These are phyloP conservation scores for Globisporangium polare DNA, from an alignment of 352 stramenopile genomes.

Conservation along the genomic window DNA sequence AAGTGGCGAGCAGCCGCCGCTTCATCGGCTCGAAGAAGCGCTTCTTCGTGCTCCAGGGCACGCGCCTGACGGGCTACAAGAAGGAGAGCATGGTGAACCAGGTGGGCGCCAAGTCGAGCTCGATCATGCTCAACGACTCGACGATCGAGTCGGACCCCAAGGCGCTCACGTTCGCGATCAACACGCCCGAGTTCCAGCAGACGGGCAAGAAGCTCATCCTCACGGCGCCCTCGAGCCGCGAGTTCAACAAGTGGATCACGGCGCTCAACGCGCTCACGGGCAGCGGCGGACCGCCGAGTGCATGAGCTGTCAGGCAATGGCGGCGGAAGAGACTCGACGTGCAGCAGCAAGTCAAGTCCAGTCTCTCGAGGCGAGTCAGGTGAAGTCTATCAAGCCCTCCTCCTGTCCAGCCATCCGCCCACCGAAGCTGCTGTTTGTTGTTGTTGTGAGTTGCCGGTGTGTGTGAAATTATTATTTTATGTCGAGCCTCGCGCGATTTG, in stretches of 20 bases:
- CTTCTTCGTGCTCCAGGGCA: constrained; percentile 74
- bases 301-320: constrained; percentile 23
- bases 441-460: constrained; percentile 5
- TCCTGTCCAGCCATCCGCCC: not conserved
- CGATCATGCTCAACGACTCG: constrained; percentile 56
- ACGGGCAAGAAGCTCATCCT: constrained; percentile 79
- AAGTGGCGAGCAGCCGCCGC: constrained; percentile 70
- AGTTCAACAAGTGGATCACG: constrained; percentile 85
- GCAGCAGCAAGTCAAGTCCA: not conserved
- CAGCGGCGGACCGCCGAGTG: constrained; percentile 29
- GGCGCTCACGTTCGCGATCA: constrained; percentile 70
- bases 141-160: constrained; percentile 70
- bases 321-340: not conserved
- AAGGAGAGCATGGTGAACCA: constrained; percentile 73
- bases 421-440: not conserved
- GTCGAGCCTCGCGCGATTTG: not conserved
- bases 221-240: constrained; percentile 59
- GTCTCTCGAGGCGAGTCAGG: not conserved
- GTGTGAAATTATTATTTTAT: constrained; percentile 14
- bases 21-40: constrained; percentile 85
- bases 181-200: constrained; percentile 67
- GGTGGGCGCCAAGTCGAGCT: constrained; percentile 67
- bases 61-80: constrained; percentile 65
- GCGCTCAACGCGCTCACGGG: constrained; percentile 49
- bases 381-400: not conserved